Conservation (phyloP, 352 stramenopile genomes). For the Sclerospora graminicola region DNA sequence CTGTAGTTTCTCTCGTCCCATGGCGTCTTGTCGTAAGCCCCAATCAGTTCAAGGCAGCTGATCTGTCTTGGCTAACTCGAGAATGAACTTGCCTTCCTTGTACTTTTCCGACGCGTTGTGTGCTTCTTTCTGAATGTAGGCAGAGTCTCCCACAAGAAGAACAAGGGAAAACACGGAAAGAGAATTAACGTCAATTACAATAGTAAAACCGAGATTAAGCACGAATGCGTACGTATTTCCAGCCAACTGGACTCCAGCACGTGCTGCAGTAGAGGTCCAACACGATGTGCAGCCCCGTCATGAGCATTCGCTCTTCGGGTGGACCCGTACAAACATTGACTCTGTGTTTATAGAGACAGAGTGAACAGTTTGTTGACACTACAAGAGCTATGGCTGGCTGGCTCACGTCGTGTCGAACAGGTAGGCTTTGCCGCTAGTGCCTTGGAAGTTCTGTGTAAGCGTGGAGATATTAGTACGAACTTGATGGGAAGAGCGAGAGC, state of each 20-base stretch:
- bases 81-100: slow-evolving; percentile 95
- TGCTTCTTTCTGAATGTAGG: slow-evolving; percentile 62
- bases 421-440: slow-evolving; percentile 82
- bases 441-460: slow-evolving; percentile 56
- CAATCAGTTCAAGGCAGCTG: slow-evolving; percentile 22
- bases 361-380: background rate
- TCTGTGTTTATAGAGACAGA: slow-evolving; percentile 76
- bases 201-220: background rate
- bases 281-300: slow-evolving; percentile 91
- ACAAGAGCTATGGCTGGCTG: background rate
- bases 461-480: background rate
- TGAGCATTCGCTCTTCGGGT: slow-evolving; percentile 74
- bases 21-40: slow-evolving; percentile 7
- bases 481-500: background rate
- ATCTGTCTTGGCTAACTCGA: slow-evolving; percentile 90
- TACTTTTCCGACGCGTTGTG: slow-evolving; percentile 92
- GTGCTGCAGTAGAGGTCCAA: slow-evolving; percentile 91
- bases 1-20: slow-evolving; percentile 8
- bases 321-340: slow-evolving; percentile 88
- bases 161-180: background rate
- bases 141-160: background rate
- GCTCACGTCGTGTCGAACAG: slow-evolving; percentile 85
- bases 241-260: slow-evolving; percentile 86
- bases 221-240: slow-evolving; percentile 91
- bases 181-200: slow-evolving; percentile 1